Evolutionary conservation across 345 rosid genomes (phyloP), one percentile per base, ranked within the genome.

Genomic region (Salix suchowensis): DNA sequence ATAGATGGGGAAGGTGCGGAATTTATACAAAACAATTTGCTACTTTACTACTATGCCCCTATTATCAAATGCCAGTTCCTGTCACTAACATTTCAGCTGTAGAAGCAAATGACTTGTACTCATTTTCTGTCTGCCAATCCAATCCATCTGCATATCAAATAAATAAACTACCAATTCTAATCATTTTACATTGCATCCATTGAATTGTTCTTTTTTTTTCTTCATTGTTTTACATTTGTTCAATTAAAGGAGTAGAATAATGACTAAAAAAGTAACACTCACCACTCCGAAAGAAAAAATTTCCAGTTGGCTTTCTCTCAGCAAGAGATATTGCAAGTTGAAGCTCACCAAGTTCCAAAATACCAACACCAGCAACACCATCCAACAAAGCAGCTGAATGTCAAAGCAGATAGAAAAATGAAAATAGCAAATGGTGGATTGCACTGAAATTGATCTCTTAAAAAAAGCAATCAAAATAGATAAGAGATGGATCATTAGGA

Each of bases 291-390:
- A 91, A 95, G 85, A 86, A 85, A 55, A 85, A 80, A 67, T 87
- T 91, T 67, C 97, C 96, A 0, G 89, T 88, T 71, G 95, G 88
- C 79, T 87, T 95, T 85, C 78, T 92, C 89, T 93, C 97, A 71
- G 97, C 90, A 82, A 95, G 88, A 84, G 88, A 84, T 40, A 88
- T 81, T 58, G 92, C 93, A 78, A 95, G 85, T 73, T 81, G 86
- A 74, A 85, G 74, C 54, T 95, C 93, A 40, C 90, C 89, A 78
- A 95, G 88, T 84, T 92, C 97, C 79, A 93, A 85, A 83, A 88
- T 80, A n/a, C 93, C 96, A 78, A 83, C 83, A 82, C 85, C 89
- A 70, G 96, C 94, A 82, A 93, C 82, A 73, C 93, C 96, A 72
- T 95, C 91, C 92, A 92, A 77, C 67, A 91, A 82, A 36, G 82